phyloP scores from a whole-genome alignment of 805 yeast genomes.

The Kurtzmaniella fragi region DNA sequence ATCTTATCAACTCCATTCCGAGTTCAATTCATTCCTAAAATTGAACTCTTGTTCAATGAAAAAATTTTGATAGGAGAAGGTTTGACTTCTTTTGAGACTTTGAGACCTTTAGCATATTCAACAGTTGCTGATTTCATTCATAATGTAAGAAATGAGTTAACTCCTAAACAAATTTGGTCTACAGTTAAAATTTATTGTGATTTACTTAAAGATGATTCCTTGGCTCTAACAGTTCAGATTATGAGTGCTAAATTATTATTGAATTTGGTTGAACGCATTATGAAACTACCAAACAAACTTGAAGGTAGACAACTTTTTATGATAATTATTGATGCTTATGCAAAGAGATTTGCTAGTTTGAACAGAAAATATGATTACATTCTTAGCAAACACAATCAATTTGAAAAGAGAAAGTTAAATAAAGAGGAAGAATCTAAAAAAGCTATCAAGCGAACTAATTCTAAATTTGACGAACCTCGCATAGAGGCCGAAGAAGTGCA shows the following conservation, averaged over 20 bases:
- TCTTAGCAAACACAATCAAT: constrained; percentile 54
- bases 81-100: constrained; percentile 81
- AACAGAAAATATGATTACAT: constrained; percentile 68
- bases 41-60: constrained; percentile 82
- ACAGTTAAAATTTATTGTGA: constrained; percentile 80
- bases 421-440: constrained; percentile 38
- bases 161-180: constrained; percentile 78
- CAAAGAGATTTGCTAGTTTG: constrained; percentile 70
- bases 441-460: constrained; percentile 35
- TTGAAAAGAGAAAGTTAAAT: constrained; percentile 38
- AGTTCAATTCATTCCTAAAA: constrained; percentile 74
- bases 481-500: constrained; percentile 3
- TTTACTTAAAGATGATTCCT: constrained; percentile 71
- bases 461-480: constrained; percentile 12
- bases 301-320: constrained; percentile 83
- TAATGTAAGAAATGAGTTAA: constrained; percentile 78
- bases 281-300: constrained; percentile 72
- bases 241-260: constrained; percentile 91
- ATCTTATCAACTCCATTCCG: constrained; percentile 89
- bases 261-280: constrained; percentile 83
- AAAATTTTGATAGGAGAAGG: constrained; percentile 88
- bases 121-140: constrained; percentile 95
- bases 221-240: constrained; percentile 87
- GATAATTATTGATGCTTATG: constrained; percentile 83
- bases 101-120: constrained; percentile 89